A percentile compares a stretch with the other conserved stretches of the same genome.
Conservation (phyloP, 2,329 filamentous ascomycete genomes). For the Exutisphaerella laricina region DNA sequence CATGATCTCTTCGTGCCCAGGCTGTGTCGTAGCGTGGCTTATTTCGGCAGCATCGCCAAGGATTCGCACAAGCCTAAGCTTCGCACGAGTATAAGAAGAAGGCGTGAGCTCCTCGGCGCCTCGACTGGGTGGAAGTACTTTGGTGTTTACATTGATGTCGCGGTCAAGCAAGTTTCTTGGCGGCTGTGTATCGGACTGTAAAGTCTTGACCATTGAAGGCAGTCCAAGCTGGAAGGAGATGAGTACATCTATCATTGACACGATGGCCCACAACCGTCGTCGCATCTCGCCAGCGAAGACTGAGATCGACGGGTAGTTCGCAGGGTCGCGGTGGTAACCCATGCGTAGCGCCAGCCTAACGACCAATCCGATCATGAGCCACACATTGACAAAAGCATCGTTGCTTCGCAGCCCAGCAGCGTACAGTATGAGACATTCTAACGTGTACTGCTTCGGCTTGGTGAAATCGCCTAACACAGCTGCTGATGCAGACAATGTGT, state of each 20-base stretch:
- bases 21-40: conserved; percentile 34
- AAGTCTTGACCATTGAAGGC: conserved; percentile 44
- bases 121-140: conserved; percentile 35
- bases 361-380: conserved; percentile 39
- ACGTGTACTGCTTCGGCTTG: conserved; percentile 39
- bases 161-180: conserved; percentile 43
- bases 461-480: conserved; percentile 38
- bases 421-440: conserved; percentile 38
- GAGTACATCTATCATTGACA: conserved; percentile 43
- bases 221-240: conserved; percentile 46
- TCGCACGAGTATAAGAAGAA: conserved; percentile 34
- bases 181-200: conserved; percentile 39
- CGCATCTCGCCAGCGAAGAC: conserved; percentile 45
- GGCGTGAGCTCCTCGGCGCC: conserved; percentile 32
- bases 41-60: conserved; percentile 39
- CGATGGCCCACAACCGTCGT: conserved; percentile 39
- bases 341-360: conserved; percentile 38
- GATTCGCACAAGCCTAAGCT: conserved; percentile 31
- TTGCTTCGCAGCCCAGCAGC: conserved; percentile 27
- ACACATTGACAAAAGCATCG: conserved; percentile 34
- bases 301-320: conserved; percentile 38
- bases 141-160: conserved; percentile 38
- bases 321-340: conserved; percentile 45
- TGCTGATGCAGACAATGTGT: conserved; percentile 29
- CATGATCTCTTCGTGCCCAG: conserved; percentile 36